Percentiles rank a stretch among this genome's conserved stretches.
These are phyloP conservation scores for Salvia rosmarinus DNA, from an alignment of 257 asterid species.

Conservation along the genomic window DNA sequence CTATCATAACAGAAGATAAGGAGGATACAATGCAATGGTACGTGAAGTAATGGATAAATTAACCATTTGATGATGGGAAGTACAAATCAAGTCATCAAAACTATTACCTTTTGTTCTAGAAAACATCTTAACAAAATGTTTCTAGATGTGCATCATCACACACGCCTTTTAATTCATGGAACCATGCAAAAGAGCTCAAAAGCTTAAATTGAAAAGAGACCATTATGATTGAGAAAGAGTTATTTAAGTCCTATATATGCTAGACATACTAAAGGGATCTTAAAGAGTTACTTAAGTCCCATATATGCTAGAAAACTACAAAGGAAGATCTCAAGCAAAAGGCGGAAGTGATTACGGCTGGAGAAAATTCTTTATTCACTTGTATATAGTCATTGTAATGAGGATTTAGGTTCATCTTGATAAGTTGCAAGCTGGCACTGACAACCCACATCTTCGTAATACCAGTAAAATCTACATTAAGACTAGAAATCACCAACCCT, in stretches of 20 bases:
- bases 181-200: constrained; percentile 4
- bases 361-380: background rate
- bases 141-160: constrained; percentile 22
- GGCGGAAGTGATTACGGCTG: background rate
- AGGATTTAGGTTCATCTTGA: constrained; percentile 12
- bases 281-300: background rate
- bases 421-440: constrained; percentile 29
- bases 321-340: constrained; percentile 17
- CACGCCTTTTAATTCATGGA: constrained; percentile 14
- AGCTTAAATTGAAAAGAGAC: background rate
- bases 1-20: background rate
- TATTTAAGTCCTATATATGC: background rate
- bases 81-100: constrained; percentile 25
- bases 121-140: constrained; percentile 16
- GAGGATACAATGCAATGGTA: constrained; percentile 9
- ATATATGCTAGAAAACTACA: constrained; percentile 13
- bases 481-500: constrained; percentile 39
- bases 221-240: constrained; percentile 14
- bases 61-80: background rate
- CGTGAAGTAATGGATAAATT: background rate
- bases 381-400: constrained; percentile 1
- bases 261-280: constrained; percentile 24
- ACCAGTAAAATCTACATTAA: constrained; percentile 31
- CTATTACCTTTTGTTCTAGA: constrained; percentile 18
- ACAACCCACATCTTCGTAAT: constrained; percentile 24